Percentiles rank a stretch among this genome's conserved stretches.
Evolutionary conservation across 1,139 yeast genomes (phyloP).

Genomic region (Wickerhamomyces sp.): DNA sequence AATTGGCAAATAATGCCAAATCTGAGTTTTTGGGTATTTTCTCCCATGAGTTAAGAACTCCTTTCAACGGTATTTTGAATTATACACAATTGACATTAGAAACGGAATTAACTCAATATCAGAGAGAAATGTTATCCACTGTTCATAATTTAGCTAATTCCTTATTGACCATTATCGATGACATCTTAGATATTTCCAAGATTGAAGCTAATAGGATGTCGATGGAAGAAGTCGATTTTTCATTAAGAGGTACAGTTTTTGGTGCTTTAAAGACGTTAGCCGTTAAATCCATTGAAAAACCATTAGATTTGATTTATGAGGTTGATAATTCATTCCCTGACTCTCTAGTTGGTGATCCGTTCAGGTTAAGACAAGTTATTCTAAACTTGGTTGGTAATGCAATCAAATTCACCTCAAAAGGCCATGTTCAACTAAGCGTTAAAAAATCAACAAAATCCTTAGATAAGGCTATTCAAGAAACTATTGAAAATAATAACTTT

Average conservation of each 20-base stretch:
- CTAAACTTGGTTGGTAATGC: conserved; percentile 86
- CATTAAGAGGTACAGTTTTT: conserved; percentile 80
- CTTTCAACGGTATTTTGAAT: conserved; percentile 89
- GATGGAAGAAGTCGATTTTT: conserved; percentile 83
- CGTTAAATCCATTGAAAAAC: conserved; percentile 84
- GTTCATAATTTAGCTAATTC: conserved; percentile 87
- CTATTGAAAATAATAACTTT: conserved; percentile 17
- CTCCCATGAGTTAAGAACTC: conserved; percentile 90
- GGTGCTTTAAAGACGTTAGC: conserved; percentile 88
- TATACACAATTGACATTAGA: conserved; percentile 88
- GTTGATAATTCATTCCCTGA: conserved; percentile 88
- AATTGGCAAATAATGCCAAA: conserved; percentile 84
- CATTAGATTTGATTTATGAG: conserved; percentile 72
- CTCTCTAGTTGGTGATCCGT: conserved; percentile 81
- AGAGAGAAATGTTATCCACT: conserved; percentile 84
- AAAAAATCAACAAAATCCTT: conserved; percentile 38
- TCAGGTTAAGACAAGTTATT: conserved; percentile 81
- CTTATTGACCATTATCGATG: conserved; percentile 80
- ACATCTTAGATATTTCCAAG: conserved; percentile 85
- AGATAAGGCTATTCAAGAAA: conserved; percentile 17
- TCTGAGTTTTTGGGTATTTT: conserved; percentile 87
- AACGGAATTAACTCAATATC: conserved; percentile 84
- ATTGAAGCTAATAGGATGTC: conserved; percentile 94
- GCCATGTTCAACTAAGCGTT: conserved; percentile 70
- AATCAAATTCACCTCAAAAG: conserved; percentile 78